Conservation (phyloP, 441 rosid species). For the Populus hybrid region DNA sequence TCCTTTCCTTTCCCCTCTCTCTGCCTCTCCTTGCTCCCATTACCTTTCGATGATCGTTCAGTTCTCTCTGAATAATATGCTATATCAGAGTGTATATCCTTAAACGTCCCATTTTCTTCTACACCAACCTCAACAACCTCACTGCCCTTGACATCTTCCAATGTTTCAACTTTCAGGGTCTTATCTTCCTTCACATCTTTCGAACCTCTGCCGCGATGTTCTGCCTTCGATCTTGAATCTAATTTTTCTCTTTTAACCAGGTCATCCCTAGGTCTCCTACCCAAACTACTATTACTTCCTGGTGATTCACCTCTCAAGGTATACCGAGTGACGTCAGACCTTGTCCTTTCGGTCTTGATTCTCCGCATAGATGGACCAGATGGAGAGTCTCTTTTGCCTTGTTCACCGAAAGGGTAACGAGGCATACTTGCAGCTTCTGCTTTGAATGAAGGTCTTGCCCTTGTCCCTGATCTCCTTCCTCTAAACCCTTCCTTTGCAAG, state of each 20-base stretch:
- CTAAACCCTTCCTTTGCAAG: conserved; percentile 61
- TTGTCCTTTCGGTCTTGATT: conserved; percentile 35
- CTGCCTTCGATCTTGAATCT: conserved; percentile 18
- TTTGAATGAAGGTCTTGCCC: conserved; percentile 35
- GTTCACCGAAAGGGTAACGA: conserved; percentile 15
- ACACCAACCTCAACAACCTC: conserved; percentile 41
- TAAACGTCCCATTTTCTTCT: conserved; percentile 26
- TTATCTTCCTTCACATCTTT: conserved; percentile 15
- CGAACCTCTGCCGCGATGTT: conserved; percentile 17
- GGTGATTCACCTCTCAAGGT: conserved; percentile 27
- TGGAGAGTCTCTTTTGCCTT: conserved; percentile 26
- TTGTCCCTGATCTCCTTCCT: conserved; percentile 32
- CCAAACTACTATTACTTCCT: conserved; percentile 15
- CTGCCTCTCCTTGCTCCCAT: conserved; percentile 12
- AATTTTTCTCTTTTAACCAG: conserved; percentile 29
- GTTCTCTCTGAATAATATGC: conserved; percentile 19
- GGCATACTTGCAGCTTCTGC: conserved; percentile 29
- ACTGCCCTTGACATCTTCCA: conserved; percentile 19
- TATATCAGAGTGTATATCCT: conserved; percentile 34
- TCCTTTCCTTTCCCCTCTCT: conserved; percentile 18
- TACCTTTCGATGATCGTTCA: conserved; percentile 19
- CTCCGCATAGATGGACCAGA: conserved; percentile 11
- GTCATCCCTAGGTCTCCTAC: conserved; percentile 31
- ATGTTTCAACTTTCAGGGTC: conserved; percentile 7
- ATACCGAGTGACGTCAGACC: conserved; percentile 35